phyloP scores from a whole-genome alignment of 179 eudicot genomes.

The Beta lomatogona region DNA sequence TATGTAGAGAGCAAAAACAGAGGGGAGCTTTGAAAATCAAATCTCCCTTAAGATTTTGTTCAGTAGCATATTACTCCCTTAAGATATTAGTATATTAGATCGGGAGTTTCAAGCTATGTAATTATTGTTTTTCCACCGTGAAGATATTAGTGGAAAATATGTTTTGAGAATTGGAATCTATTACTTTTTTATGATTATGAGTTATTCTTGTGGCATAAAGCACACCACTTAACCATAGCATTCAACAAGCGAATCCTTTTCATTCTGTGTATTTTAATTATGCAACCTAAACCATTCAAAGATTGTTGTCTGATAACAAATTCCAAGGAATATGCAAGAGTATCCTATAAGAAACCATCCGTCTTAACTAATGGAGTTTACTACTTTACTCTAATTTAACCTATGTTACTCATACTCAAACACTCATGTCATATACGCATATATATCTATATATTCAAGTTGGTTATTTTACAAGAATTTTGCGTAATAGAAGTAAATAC shows the following conservation, averaged over 20 bases:
- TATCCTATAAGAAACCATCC: slow-evolving; percentile 6
- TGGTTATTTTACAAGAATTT: no score
- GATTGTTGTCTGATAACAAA: slow-evolving; percentile 21
- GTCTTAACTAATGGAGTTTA: neutral
- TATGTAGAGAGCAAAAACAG: slow-evolving; percentile 20
- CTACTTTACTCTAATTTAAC: no score
- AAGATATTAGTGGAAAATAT: slow-evolving; percentile 28
- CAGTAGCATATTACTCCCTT: neutral
- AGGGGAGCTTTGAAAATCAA: slow-evolving; percentile 29
- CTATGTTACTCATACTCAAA: no score
- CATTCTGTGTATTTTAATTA: slow-evolving; percentile 15
- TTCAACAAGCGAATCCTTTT: slow-evolving; percentile 28
- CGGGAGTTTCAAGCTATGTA: slow-evolving; percentile 17
- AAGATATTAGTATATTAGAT: neutral
- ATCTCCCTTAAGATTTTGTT: slow-evolving; percentile 18
- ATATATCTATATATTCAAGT: no score
- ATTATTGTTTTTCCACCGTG: slow-evolving; percentile 34
- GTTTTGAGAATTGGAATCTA: slow-evolving; percentile 27
- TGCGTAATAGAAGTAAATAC: no score
- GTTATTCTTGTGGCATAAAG: slow-evolving; percentile 32
- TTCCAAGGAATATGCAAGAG: slow-evolving; percentile 31
- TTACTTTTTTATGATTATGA: slow-evolving; percentile 13
- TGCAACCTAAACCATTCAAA: neutral
- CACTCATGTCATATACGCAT: no score
- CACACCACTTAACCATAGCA: slow-evolving; percentile 1